These are phyloP conservation scores for Myriosclerotinia duriaeana DNA, from an alignment of 2,329 filamentous ascomycete species.

Conservation along the genomic window DNA sequence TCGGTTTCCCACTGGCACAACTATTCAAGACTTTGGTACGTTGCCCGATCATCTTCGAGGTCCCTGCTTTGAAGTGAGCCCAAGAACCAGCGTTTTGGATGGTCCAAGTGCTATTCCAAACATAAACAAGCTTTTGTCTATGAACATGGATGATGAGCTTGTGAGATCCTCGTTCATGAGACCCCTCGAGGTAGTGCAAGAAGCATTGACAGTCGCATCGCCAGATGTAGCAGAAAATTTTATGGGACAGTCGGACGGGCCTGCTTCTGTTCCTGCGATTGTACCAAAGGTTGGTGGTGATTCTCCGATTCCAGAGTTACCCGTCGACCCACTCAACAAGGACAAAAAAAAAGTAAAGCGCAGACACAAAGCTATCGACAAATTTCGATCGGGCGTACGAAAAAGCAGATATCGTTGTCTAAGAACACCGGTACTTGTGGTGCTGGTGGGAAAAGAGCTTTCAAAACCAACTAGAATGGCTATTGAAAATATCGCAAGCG, in stretches of 20 bases:
- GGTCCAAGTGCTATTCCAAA: background rate
- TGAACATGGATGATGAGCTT: constrained; percentile 14
- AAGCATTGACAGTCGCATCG: background rate
- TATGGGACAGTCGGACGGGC: constrained; percentile 18
- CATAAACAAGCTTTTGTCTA: constrained; percentile 4
- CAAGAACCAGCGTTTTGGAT: constrained; percentile 14
- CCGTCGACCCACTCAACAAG: background rate
- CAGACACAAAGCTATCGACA: constrained; percentile 14
- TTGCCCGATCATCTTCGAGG: constrained; percentile 16
- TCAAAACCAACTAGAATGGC: constrained; percentile 25
- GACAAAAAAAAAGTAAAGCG: constrained; percentile 15
- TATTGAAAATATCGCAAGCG: constrained; percentile 19
- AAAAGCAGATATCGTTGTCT: constrained; percentile 19
- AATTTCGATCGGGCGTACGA: constrained; percentile 21
- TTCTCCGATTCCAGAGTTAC: constrained; percentile 1
- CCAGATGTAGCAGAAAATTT: background rate
- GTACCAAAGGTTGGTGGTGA: constrained; percentile 12
- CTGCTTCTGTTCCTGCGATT: constrained; percentile 8
- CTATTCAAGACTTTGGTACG: constrained; percentile 18
- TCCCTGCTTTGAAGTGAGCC: constrained; percentile 20
- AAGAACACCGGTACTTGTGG: constrained; percentile 26
- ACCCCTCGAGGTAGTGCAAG: constrained; percentile 4
- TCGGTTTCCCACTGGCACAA: constrained; percentile 5
- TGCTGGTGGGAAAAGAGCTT: constrained; percentile 27
- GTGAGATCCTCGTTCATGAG: background rate